phyloP scores from a whole-genome alignment of 2,329 filamentous ascomycete genomes.

The Teratosphaeria destructans region DNA sequence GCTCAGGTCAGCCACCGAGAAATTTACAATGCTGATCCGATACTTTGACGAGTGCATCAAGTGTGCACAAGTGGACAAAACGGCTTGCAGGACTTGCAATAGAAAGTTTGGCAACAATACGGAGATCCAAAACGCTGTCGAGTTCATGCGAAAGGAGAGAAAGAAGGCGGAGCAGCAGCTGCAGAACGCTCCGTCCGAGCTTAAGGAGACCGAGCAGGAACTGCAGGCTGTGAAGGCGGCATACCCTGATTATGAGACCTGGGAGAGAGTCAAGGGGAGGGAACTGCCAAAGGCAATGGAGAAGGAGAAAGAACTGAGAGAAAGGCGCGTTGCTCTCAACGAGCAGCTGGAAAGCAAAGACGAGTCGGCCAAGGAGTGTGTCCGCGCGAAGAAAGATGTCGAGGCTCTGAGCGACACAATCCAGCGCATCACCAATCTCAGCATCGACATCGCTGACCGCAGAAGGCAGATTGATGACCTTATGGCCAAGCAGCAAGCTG shows the following conservation, averaged over 20 bases:
- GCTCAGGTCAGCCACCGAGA: constrained; percentile 47
- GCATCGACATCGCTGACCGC: constrained; percentile 60
- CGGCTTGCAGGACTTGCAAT: constrained; percentile 65
- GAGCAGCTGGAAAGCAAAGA: constrained; percentile 53
- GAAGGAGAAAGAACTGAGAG: constrained; percentile 46
- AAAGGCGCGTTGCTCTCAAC: constrained; percentile 29
- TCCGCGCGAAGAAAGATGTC: constrained; percentile 59
- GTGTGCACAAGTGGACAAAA: constrained; percentile 38
- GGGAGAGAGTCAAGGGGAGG: constrained; percentile 52
- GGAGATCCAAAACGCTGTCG: constrained; percentile 53
- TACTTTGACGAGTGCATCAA: constrained; percentile 19
- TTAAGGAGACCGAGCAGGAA: constrained; percentile 48
- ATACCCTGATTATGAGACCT: constrained; percentile 62
- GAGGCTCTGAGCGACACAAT: constrained; percentile 70
- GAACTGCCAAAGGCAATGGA: constrained; percentile 62
- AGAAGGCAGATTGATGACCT: constrained; percentile 66
- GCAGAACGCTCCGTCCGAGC: constrained; percentile 40
- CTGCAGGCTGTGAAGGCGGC: constrained; percentile 44
- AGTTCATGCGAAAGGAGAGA: constrained; percentile 52
- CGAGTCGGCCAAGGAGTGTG: constrained; percentile 48
- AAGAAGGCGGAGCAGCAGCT: constrained; percentile 11
- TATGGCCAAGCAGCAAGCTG: constrained; percentile 62
- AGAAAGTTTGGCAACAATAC: constrained; percentile 53
- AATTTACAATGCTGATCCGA: constrained; percentile 10
- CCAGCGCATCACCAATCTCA: constrained; percentile 60